These are phyloP conservation scores for Chlamydomonas sp. DNA, from an alignment of 139 green algal species.

Conservation along the genomic window DNA sequence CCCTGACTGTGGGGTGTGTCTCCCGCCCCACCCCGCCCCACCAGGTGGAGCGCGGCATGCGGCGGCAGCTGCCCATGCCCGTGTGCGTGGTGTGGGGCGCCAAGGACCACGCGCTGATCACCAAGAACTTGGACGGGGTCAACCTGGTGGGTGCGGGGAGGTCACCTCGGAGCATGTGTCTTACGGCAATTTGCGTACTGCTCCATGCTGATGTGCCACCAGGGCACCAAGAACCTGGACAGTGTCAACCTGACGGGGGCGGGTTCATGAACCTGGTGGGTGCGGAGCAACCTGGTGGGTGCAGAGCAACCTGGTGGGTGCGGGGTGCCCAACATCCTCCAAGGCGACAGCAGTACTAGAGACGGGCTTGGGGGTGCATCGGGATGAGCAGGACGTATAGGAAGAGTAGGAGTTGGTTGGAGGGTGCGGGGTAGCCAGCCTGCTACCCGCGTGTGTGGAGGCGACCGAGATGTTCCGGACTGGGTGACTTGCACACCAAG, in stretches of 20 bases:
- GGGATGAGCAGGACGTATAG: too few relatives aligned
- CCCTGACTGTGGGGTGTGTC: not conserved
- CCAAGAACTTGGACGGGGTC: slow-evolving; percentile 38
- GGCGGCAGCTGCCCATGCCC: slow-evolving; percentile 37
- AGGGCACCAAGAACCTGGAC: not conserved
- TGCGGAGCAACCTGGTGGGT: not conserved
- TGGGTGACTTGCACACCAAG: too few relatives aligned
- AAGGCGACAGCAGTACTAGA: too few relatives aligned
- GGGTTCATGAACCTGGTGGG: not conserved
- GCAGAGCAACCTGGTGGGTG: not conserved
- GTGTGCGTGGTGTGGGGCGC: slow-evolving; percentile 56
- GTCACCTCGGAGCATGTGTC: not conserved
- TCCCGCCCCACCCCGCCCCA: not conserved
- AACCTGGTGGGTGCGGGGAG: slow-evolving; percentile 13
- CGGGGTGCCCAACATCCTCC: too few relatives aligned
- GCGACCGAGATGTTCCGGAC: too few relatives aligned
- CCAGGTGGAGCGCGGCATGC: slow-evolving; percentile 22
- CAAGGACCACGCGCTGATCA: slow-evolving; percentile 48
- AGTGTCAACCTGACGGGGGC: not conserved
- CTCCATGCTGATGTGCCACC: not conserved
- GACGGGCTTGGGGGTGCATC: too few relatives aligned
- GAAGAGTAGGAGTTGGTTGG: too few relatives aligned
- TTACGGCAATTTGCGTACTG: not conserved
- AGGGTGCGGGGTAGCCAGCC: too few relatives aligned
- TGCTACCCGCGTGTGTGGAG: too few relatives aligned